Evolutionary conservation across 2,329 filamentous ascomycete species (phyloP), one percentile per base, ranked within the genome.

Genomic region (Xylariaceae sp.): DNA sequence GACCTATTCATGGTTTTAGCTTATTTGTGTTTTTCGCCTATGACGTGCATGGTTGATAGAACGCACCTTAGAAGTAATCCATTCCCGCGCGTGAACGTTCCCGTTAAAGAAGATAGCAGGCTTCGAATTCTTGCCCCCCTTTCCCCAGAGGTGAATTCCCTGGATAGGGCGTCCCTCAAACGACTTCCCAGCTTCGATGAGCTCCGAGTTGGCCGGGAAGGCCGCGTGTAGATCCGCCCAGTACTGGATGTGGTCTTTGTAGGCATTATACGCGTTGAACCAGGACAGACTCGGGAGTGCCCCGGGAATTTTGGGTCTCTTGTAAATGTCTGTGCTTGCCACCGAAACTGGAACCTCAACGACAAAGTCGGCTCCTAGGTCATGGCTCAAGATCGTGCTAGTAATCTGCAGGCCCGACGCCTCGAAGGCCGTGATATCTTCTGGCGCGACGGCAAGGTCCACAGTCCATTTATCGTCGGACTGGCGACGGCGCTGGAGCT

Each of bases 1-100:
- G 9, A 74, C 72, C 70, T 71, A 37, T 9, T 3, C 6, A 8
- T 5, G 45, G 6, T 29, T 12, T 6, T 1, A 14, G 2, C 14
- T 57, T 19, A 61, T 49, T 37, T 3, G n/a, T 28, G 8, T 3
- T 19, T 36, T 36, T 36, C 4, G 33, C 33, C 5, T 36, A 6
- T 16, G 33, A 36, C 5, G 5, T 36, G 6, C 33, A 16, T n/a
- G 16, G 12, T n/a, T 36, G n/a, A 21, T 3, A 24, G 19, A 2
- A 88, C 76, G 86, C 80, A 80, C 78, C 69, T 78, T 81, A 14
- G 79, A 78, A 3, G 79, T 76, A 56, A 84, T 82, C 81, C 81
- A 84, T 69, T 84, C 81, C 33, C 81, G 69, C 14, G 81, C 79
- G 69, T 85, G 81, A 11, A 82, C 80, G 40, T 78, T 82, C 16